Evolutionary conservation across 2,329 filamentous ascomycete genomes (phyloP).

Genomic region (Cytospora mali): DNA sequence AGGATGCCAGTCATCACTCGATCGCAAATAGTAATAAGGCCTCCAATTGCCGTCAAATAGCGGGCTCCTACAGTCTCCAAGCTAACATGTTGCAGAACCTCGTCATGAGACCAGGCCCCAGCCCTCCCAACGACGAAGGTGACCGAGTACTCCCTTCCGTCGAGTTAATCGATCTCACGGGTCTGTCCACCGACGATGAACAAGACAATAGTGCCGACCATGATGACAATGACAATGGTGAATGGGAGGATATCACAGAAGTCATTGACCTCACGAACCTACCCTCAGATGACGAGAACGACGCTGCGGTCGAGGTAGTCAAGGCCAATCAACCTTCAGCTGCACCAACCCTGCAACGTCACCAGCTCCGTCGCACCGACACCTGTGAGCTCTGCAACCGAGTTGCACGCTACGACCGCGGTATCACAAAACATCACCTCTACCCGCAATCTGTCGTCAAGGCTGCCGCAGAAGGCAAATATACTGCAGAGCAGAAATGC

Average conservation of each 20-base stretch:
- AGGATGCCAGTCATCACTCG: not conserved
- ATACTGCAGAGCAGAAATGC: not conserved
- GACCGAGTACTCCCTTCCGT: not conserved
- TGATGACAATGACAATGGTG: not conserved
- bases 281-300: not conserved
- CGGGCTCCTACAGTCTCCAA: not conserved
- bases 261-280: slow-evolving; percentile 12
- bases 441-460: slow-evolving; percentile 12
- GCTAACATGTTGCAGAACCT: not conserved
- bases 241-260: slow-evolving; percentile 2
- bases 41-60: not conserved
- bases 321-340: not conserved
- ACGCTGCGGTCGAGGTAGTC: not conserved
- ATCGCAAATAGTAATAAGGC: not conserved
- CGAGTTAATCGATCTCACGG: slow-evolving; percentile 15
- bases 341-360: not conserved
- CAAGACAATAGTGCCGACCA: not conserved
- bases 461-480: not conserved
- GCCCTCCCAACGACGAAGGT: not conserved
- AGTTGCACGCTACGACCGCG: slow-evolving; percentile 12
- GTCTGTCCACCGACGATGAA: not conserved
- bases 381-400: slow-evolving; percentile 15
- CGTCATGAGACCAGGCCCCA: slow-evolving; percentile 3
- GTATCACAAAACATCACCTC: slow-evolving; percentile 20
- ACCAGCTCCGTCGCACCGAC: not conserved